A percentile compares a stretch with the other conserved stretches of the same genome.
These are phyloP conservation scores for Backusella mclennaniae DNA, from an alignment of 192 early-diverging fungal species.

Conservation along the genomic window DNA sequence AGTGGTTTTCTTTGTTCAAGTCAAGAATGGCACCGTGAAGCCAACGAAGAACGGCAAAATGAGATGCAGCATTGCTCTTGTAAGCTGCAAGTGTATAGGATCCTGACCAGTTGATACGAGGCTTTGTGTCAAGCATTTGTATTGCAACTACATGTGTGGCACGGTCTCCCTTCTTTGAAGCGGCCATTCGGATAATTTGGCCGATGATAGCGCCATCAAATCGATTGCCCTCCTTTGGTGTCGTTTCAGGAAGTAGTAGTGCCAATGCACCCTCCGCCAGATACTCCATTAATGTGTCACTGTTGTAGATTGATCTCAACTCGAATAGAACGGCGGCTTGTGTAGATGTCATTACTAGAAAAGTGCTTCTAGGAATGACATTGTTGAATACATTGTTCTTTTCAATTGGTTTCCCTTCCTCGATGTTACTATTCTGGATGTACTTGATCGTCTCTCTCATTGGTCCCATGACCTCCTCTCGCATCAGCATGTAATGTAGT, in stretches of 20 bases:
- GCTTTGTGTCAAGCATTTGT: not conserved
- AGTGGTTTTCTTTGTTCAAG: not conserved
- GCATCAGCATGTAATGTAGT: slow-evolving; percentile 6
- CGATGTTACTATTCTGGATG: not conserved
- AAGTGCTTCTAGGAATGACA: not conserved
- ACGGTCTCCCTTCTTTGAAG: not conserved
- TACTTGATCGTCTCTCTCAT: not conserved
- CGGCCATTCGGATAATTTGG: not conserved
- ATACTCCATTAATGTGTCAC: not conserved
- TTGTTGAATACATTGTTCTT: not conserved
- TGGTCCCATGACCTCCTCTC: slow-evolving; percentile 1
- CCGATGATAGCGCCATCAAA: not conserved
- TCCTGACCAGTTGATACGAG: not conserved
- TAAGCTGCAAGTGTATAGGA: not conserved
- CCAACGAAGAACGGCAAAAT: not conserved
- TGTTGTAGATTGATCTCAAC: not conserved
- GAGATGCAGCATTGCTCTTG: not conserved
- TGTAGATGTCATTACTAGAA: not conserved
- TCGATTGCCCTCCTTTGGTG: not conserved
- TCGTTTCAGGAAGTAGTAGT: not conserved
- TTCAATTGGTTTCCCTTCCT: not conserved
- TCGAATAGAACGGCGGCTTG: not conserved
- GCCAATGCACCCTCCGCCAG: not conserved
- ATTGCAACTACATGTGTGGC: not conserved
- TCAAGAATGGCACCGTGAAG: not conserved